Conservation (phyloP, 116 monocot genomes). For the Phalaenopsis hybrid region DNA sequence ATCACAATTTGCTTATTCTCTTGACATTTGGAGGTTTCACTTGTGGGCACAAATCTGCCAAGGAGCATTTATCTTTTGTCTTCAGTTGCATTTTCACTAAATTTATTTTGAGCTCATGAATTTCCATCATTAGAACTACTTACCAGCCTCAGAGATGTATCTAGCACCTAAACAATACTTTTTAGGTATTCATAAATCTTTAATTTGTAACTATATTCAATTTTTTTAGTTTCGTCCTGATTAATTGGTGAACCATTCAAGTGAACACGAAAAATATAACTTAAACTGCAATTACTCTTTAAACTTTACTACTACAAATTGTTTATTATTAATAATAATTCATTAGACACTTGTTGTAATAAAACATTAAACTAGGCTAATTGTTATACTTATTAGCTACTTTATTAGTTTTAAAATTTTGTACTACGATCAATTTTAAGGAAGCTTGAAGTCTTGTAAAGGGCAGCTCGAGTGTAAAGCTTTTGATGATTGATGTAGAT, state of each 20-base stretch:
- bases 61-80: background rate
- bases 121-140: background rate
- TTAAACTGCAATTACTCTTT: too few species aligned
- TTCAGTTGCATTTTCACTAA: background rate
- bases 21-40: background rate
- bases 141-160: background rate
- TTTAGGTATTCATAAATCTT: background rate
- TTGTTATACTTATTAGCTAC: too few species aligned
- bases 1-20: background rate
- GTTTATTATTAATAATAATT: too few species aligned
- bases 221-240: background rate
- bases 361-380: too few species aligned
- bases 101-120: background rate
- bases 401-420: too few species aligned
- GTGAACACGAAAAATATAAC: background rate
- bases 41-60: background rate
- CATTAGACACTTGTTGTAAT: too few species aligned
- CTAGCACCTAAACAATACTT: background rate
- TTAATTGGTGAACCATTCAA: background rate
- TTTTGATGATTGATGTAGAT: too few species aligned
- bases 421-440: too few species aligned
- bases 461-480: too few species aligned
- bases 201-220: background rate
- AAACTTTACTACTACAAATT: too few species aligned
- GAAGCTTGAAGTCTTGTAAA: too few species aligned